Percentiles rank a stretch among this genome's conserved stretches.
These are phyloP conservation scores for Elaeagnus macrophylla DNA, from an alignment of 306 rosid species.

Conservation along the genomic window DNA sequence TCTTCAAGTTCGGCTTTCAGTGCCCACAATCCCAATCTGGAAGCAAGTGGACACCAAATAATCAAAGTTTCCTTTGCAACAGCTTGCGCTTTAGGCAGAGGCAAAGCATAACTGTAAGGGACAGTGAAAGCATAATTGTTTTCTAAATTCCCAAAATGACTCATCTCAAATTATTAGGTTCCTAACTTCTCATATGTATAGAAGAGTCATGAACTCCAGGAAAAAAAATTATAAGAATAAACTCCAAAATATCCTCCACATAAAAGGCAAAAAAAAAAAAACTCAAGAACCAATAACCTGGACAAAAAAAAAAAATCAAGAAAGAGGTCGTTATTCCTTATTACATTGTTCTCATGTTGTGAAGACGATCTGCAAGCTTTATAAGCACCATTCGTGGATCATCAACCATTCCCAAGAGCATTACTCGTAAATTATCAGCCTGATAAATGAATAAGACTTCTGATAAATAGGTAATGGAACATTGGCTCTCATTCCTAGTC, in stretches of 20 bases:
- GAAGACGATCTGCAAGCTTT: conserved; percentile 99
- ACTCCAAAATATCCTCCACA: conserved; percentile 7
- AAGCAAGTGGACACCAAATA: conserved; percentile 96
- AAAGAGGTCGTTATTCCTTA: conserved; percentile 21
- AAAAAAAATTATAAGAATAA: too few species aligned
- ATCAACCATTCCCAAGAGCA: conserved; percentile 99
- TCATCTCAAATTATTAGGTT: too few species aligned
- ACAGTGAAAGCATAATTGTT: too few species aligned
- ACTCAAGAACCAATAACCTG: conserved; percentile 8
- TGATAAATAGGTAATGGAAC: conserved; percentile 28
- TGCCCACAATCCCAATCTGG: conserved; percentile 93
- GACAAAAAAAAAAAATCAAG: conserved; percentile 12
- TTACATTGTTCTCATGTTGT: conserved; percentile 98
- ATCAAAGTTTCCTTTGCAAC: conserved; percentile 89
- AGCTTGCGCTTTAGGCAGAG: conserved; percentile 82
- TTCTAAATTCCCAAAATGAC: too few species aligned
- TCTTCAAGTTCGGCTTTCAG: conserved; percentile 94
- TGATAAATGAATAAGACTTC: conserved; percentile 31
- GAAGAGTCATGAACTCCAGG: neutral
- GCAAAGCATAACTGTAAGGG: conserved; percentile 66
- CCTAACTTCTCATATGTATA: neutral
- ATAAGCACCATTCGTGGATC: conserved; percentile 96
- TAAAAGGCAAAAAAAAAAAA: too few species aligned
- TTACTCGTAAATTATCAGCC: conserved; percentile 86
- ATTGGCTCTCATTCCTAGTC: conserved; percentile 12